These are phyloP conservation scores for Populus alba DNA, from an alignment of 345 rosid species.

Conservation along the genomic window DNA sequence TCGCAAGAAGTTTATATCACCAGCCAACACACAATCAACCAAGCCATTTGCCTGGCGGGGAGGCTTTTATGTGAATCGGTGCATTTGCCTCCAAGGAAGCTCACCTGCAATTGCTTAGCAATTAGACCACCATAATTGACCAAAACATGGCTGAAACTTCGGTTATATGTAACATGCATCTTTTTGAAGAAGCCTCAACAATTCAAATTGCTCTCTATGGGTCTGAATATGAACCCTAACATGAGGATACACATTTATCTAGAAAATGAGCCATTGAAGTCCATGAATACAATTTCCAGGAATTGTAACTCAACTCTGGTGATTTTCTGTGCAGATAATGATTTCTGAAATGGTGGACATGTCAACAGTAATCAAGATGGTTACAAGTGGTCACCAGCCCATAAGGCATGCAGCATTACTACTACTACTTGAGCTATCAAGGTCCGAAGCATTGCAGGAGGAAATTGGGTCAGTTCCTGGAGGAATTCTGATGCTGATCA, in stretches of 20 bases:
- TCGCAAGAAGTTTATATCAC: neutral
- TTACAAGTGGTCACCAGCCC: constrained; percentile 64
- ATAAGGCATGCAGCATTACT: constrained; percentile 51
- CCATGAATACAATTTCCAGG: neutral
- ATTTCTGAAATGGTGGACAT: constrained; percentile 44
- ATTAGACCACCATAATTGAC: neutral
- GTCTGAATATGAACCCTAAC: neutral
- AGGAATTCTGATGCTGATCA: constrained; percentile 73
- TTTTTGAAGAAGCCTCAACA: neutral
- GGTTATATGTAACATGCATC: too few species aligned
- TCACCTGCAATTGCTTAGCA: neutral
- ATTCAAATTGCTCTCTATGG: neutral
- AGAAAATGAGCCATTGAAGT: neutral
- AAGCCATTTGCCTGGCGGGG: neutral
- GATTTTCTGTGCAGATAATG: constrained; percentile 52
- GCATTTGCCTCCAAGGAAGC: neutral
- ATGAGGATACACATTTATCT: neutral
- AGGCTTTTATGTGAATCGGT: neutral
- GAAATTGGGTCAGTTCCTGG: constrained; percentile 63
- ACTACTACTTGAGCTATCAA: constrained; percentile 70
- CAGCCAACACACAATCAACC: neutral
- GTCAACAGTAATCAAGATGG: constrained; percentile 47
- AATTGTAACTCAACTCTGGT: neutral
- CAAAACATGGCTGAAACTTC: neutral
- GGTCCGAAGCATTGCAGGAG: constrained; percentile 40